phyloP scores from a whole-genome alignment of 768 basidiomycete genomes.

The Tephrocybe sp. region DNA sequence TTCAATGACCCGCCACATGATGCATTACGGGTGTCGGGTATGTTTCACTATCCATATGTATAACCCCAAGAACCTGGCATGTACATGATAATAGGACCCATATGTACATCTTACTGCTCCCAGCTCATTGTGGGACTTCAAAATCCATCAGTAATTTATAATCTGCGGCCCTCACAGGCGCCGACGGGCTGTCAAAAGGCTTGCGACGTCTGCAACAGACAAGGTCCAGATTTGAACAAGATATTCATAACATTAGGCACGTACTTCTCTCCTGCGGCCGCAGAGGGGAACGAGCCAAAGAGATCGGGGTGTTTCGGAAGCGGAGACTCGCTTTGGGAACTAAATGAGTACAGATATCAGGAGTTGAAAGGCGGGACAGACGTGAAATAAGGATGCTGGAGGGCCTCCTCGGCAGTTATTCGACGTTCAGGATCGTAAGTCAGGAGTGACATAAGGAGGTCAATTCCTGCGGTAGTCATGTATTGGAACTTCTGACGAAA shows the following conservation, averaged over 20 bases:
- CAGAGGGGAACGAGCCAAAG: slow-evolving; percentile 94
- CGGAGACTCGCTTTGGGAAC: slow-evolving; percentile 74
- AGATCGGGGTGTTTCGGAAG: slow-evolving; percentile 95
- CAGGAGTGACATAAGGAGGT: slow-evolving; percentile 78
- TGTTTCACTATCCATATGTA: neutral
- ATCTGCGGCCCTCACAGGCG: slow-evolving; percentile 71
- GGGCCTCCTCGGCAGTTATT: slow-evolving; percentile 87
- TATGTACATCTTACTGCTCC: neutral
- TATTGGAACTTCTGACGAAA: slow-evolving; percentile 87
- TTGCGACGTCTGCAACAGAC: slow-evolving; percentile 60
- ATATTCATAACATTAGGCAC: slow-evolving; percentile 22
- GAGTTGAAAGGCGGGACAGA: slow-evolving; percentile 30
- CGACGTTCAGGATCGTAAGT: slow-evolving; percentile 88
- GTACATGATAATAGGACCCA: neutral
- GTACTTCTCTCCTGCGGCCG: slow-evolving; percentile 94
- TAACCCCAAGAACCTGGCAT: neutral
- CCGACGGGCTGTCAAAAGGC: slow-evolving; percentile 77
- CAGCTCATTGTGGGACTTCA: slow-evolving; percentile 46
- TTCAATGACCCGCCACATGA: neutral
- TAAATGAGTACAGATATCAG: neutral
- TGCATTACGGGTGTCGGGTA: neutral
- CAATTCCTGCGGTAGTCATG: slow-evolving; percentile 80
- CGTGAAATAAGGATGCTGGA: slow-evolving; percentile 92
- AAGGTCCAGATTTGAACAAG: slow-evolving; percentile 9
- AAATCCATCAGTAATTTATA: slow-evolving; percentile 67